Percentiles rank a stretch among this genome's conserved stretches.
These are phyloP conservation scores for Marvania coccoides DNA, from an alignment of 139 green algal species.

Conservation along the genomic window DNA sequence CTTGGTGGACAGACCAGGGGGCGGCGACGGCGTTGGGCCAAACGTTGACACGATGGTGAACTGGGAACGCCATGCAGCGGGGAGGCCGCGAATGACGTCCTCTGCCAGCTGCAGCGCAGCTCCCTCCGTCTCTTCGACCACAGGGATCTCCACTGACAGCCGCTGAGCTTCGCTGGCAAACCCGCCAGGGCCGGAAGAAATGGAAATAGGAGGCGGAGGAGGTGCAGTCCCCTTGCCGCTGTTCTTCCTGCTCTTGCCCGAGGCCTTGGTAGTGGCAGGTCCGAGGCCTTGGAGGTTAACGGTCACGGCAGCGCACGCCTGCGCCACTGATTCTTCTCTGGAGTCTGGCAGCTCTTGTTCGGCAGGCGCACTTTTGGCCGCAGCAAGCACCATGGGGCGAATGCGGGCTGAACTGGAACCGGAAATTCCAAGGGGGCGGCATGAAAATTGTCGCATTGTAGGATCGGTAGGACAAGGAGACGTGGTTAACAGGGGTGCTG, in stretches of 20 bases:
- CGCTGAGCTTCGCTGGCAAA: not conserved
- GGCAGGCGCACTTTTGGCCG: not conserved
- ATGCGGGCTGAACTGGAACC: not conserved
- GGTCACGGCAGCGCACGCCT: constrained; percentile 9
- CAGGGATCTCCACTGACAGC: constrained; percentile 21
- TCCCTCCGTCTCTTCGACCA: constrained; percentile 1
- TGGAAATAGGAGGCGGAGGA: too few relatives aligned
- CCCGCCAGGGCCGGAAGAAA: too few relatives aligned
- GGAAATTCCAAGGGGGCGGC: not conserved
- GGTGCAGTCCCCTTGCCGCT: not conserved
- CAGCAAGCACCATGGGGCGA: not conserved
- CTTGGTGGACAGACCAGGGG: not conserved
- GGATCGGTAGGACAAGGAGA: not conserved
- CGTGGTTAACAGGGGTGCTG: not conserved
- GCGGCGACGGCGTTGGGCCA: not conserved
- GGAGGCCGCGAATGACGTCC: constrained; percentile 11
- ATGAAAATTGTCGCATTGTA: not conserved
- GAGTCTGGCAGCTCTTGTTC: constrained; percentile 5
- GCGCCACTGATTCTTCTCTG: constrained; percentile 2
- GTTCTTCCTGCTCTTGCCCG: constrained; percentile 9
- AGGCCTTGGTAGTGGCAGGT: too few relatives aligned
- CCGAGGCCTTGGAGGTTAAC: constrained; percentile 1
- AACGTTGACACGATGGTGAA: constrained; percentile 4
- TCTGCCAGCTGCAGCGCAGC: constrained; percentile 10
- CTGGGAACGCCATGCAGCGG: not conserved